Percentiles rank a stretch among this genome's conserved stretches.
These are phyloP conservation scores for Paragyromitra xinjiangensis DNA, from an alignment of 495 filamentous ascomycete genomes.

Conservation along the genomic window DNA sequence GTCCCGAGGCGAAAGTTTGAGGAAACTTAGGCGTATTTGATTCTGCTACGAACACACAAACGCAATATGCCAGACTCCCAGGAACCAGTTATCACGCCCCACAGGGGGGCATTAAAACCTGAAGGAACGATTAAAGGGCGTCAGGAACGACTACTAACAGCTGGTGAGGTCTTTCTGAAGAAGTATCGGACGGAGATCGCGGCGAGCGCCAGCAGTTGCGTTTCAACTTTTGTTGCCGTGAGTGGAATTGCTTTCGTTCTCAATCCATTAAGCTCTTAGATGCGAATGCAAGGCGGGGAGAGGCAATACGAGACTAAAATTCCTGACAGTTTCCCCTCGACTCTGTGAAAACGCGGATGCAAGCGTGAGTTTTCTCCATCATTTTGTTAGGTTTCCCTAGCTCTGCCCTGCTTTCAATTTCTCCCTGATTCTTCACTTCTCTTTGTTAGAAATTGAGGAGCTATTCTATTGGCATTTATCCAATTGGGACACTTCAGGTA, in stretches of 20 bases:
- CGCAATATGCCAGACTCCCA: conserved; percentile 36
- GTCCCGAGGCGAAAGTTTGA: conserved; percentile 2
- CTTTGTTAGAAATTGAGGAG: background rate
- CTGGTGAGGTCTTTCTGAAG: conserved; percentile 68
- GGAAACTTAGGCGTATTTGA: background rate
- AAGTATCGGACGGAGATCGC: conserved; percentile 81
- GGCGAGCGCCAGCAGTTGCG: conserved; percentile 74
- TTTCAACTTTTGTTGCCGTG: conserved; percentile 75
- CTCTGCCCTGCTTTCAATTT: background rate
- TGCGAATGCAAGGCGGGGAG: background rate
- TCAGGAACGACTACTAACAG: conserved; percentile 46
- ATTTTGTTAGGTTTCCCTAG: conserved; percentile 1
- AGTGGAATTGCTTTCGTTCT: conserved; percentile 43
- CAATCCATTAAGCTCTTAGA: background rate
- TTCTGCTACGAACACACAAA: conserved; percentile 4
- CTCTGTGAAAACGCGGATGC: conserved; percentile 86
- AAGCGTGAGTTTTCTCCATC: conserved; percentile 63
- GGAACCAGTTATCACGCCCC: conserved; percentile 29
- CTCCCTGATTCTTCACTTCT: background rate
- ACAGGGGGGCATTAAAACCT: conserved; percentile 4
- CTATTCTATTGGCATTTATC: conserved; percentile 24
- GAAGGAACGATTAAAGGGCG: conserved; percentile 14
- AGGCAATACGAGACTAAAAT: conserved; percentile 14
- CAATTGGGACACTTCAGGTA: conserved; percentile 63
- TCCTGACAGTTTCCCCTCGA: conserved; percentile 75